Conservation (phyloP, 257 asterid species). For the Solanum rostratum region DNA sequence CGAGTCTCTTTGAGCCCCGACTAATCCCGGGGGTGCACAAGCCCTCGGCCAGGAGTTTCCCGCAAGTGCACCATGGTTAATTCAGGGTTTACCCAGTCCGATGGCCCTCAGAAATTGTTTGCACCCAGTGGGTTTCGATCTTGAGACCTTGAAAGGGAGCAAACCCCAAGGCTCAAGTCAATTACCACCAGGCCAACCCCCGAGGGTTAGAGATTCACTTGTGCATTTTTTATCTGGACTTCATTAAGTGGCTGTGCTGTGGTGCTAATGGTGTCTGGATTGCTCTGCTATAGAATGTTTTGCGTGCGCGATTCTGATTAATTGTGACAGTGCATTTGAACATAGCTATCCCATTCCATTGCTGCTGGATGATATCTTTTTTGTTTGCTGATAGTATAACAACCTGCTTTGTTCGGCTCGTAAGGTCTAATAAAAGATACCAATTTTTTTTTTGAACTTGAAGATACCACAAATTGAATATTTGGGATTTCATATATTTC, state of each 20-base stretch:
- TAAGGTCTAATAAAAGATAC: not conserved
- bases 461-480: not conserved
- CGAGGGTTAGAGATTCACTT: not conserved
- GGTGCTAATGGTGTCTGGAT: not conserved
- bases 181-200: no score
- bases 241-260: not conserved
- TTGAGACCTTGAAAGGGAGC: no score
- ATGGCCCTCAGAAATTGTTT: no score
- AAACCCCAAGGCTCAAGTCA: no score
- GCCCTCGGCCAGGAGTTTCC: no score
- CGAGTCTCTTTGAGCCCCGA: no score
- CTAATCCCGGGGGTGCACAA: no score
- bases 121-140: no score
- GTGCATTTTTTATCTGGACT: not conserved
- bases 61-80: no score
- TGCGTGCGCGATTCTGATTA: not conserved
- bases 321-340: not conserved
- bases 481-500: not conserved
- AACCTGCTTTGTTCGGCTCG: not conserved
- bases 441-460: not conserved
- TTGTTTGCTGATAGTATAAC: not conserved
- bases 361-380: not conserved
- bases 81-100: no score
- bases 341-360: not conserved
- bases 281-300: not conserved